These are phyloP conservation scores for Mycosarcoma mackinlayi DNA, from an alignment of 1,284 basidiomycete species.

Conservation along the genomic window DNA sequence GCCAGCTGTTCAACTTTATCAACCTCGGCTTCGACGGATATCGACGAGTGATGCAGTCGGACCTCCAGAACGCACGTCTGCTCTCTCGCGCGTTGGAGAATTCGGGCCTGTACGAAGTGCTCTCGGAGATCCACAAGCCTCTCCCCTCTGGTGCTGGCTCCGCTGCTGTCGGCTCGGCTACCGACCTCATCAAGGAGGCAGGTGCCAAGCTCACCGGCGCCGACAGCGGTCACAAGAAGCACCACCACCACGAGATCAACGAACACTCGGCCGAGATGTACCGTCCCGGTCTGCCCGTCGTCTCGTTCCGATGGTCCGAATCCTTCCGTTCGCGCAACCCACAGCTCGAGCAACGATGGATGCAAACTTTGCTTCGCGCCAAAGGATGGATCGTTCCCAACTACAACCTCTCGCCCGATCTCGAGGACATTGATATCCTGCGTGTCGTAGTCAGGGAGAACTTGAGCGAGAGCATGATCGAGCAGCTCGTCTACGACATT, in stretches of 20 bases:
- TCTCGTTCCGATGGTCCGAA: slow-evolving; percentile 87
- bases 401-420: slow-evolving; percentile 60
- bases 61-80: slow-evolving; percentile 81
- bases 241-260: slow-evolving; percentile 41
- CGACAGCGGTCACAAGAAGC: background rate
- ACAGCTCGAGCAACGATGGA: slow-evolving; percentile 80
- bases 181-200: slow-evolving; percentile 58
- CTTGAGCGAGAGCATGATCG: slow-evolving; percentile 62
- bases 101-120: slow-evolving; percentile 77
- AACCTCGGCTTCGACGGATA: slow-evolving; percentile 66
- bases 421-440: slow-evolving; percentile 60
- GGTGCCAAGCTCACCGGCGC: slow-evolving; percentile 69
- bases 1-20: slow-evolving; percentile 84
- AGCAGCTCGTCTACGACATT: slow-evolving; percentile 64
- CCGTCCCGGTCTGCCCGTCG: slow-evolving; percentile 84
- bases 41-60: slow-evolving; percentile 73
- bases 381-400: slow-evolving; percentile 77
- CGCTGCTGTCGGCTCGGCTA: background rate
- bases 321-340: slow-evolving; percentile 65
- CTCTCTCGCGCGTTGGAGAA: slow-evolving; percentile 86
- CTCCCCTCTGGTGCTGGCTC: slow-evolving; percentile 18
- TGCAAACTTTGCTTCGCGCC: slow-evolving; percentile 81
- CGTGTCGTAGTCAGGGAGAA: slow-evolving; percentile 65
- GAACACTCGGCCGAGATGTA: slow-evolving; percentile 73
- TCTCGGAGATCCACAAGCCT: slow-evolving; percentile 70